phyloP scores from a whole-genome alignment of 441 rosid species.

The Erysimum cheiri region DNA sequence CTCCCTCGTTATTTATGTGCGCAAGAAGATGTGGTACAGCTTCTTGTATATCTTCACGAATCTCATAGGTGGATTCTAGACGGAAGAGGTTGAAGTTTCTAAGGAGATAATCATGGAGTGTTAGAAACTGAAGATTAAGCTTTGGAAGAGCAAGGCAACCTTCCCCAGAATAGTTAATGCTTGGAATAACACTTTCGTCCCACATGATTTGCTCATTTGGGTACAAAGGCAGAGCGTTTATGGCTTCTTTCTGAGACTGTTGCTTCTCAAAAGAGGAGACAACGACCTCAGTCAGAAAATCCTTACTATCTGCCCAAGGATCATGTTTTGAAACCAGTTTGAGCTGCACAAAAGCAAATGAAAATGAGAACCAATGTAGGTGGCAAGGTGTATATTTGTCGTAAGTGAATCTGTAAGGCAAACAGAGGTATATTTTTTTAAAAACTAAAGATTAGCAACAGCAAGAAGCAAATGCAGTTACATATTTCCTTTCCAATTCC shows the following conservation, averaged over 20 bases:
- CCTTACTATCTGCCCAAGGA: conserved; percentile 88
- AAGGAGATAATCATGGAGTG: conserved; percentile 96
- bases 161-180: conserved; percentile 99
- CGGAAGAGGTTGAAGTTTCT: conserved; percentile 98
- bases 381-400: conserved; percentile 25
- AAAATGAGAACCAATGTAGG: conserved; percentile 20
- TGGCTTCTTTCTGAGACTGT: conserved; percentile 96
- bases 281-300: conserved; percentile 93
- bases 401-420: not conserved
- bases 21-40: conserved; percentile 97
- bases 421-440: not conserved
- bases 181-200: conserved; percentile 99
- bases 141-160: conserved; percentile 99
- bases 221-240: conserved; percentile 97
- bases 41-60: conserved; percentile 99
- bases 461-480: not conserved
- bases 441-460: not conserved
- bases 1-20: conserved; percentile 87
- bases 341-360: conserved; percentile 61
- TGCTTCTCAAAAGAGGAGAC: conserved; percentile 94
- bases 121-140: conserved; percentile 94
- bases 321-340: conserved; percentile 83
- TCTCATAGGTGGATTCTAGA: conserved; percentile 98
- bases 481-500: not conserved
- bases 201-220: conserved; percentile 99